phyloP scores from a whole-genome alignment of 1,284 basidiomycete species.

The Fomitopsis betulina region DNA sequence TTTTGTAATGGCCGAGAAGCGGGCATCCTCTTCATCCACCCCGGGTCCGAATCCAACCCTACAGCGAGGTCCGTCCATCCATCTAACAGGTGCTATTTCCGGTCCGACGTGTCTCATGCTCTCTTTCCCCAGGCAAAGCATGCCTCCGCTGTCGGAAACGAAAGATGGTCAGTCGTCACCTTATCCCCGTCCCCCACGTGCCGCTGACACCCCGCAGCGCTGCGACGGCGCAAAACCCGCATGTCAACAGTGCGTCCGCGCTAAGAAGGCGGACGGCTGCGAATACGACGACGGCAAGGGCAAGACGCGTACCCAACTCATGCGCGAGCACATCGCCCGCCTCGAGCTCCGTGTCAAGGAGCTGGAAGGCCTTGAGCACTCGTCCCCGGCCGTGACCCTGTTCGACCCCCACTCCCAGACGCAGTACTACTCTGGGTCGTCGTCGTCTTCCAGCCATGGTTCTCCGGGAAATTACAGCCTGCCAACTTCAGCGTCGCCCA shows the following conservation, averaged over 20 bases:
- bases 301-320: slow-evolving; percentile 42
- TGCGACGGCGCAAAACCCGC: slow-evolving; percentile 40
- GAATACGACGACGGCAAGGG: slow-evolving; percentile 45
- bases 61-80: slow-evolving; percentile 26
- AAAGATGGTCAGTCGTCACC: slow-evolving; percentile 58
- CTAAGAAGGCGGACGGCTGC: slow-evolving; percentile 37
- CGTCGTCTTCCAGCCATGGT: slow-evolving; percentile 54
- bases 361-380: slow-evolving; percentile 35
- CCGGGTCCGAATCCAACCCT: slow-evolving; percentile 25
- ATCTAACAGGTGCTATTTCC: neutral
- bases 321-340: slow-evolving; percentile 38
- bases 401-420: slow-evolving; percentile 34
- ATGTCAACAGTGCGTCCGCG: slow-evolving; percentile 37
- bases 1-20: slow-evolving; percentile 36
- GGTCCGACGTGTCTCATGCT: neutral
- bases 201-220: slow-evolving; percentile 24
- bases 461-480: slow-evolving; percentile 57
- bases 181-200: neutral
- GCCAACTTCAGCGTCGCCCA: slow-evolving; percentile 58
- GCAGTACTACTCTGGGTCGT: slow-evolving; percentile 46
- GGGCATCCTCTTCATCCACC: slow-evolving; percentile 18
- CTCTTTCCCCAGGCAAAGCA: slow-evolving; percentile 44
- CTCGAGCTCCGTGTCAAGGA: slow-evolving; percentile 38
- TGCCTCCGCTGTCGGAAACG: slow-evolving; percentile 72
- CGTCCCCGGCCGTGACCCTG: slow-evolving; percentile 31